Evolutionary conservation across 1,284 basidiomycete genomes (phyloP).

Genomic region (Cystobasidium pallidum): DNA sequence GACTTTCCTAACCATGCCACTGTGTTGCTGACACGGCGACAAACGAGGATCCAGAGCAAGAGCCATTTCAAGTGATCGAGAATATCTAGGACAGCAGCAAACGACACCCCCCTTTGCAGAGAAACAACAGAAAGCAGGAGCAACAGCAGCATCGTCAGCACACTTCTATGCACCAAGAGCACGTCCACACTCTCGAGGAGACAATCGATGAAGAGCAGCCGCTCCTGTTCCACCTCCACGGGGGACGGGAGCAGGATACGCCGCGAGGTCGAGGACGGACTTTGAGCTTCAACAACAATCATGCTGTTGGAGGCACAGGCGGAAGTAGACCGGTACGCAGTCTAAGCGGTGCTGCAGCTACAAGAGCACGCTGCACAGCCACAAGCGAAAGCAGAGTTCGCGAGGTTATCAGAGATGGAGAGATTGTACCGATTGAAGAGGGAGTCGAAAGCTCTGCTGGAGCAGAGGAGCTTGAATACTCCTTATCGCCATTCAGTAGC

Average conservation of each 20-base stretch:
- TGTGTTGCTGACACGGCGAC: no score
- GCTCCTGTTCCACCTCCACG: slow-evolving; percentile 20
- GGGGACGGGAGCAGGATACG: slow-evolving; percentile 13
- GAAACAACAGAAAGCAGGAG: slow-evolving; percentile 16
- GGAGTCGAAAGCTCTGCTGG: neutral
- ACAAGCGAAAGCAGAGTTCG: slow-evolving; percentile 26
- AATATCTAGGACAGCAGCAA: neutral
- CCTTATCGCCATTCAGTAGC: neutral
- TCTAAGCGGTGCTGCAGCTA: slow-evolving; percentile 1
- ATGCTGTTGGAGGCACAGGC: neutral
- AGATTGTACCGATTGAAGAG: slow-evolving; percentile 25
- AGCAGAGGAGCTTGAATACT: neutral
- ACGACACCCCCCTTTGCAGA: neutral
- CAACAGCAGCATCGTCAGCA: neutral
- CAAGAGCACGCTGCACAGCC: neutral
- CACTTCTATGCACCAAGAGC: slow-evolving; percentile 24
- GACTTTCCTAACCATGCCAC: no score
- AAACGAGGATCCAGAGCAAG: no score
- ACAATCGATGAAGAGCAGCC: slow-evolving; percentile 15
- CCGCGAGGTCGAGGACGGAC: slow-evolving; percentile 1
- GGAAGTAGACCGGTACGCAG: neutral
- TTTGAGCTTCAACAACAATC: slow-evolving; percentile 4
- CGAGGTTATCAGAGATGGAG: slow-evolving; percentile 22
- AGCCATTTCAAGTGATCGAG: neutral
- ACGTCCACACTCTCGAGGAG: slow-evolving; percentile 30